These are phyloP conservation scores for Cyclotella atomus DNA, from an alignment of 108 stramenopile species.

Conservation along the genomic window DNA sequence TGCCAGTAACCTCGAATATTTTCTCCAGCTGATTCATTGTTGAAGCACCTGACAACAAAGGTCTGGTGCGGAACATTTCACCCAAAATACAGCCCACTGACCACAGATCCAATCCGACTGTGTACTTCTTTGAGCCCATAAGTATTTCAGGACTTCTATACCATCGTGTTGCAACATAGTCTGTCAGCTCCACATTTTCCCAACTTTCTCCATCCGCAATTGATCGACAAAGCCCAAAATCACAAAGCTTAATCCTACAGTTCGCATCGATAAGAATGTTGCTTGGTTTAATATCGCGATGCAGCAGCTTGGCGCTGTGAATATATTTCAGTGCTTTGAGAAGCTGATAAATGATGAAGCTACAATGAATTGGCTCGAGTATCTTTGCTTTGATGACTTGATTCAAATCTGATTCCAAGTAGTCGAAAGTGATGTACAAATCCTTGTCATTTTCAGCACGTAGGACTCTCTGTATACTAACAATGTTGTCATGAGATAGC, in stretches of 20 bases:
- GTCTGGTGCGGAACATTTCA: slow-evolving; percentile 57
- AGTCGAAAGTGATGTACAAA: slow-evolving; percentile 88
- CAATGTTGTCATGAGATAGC: slow-evolving; percentile 81
- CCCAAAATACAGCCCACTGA: slow-evolving; percentile 82
- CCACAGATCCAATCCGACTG: slow-evolving; percentile 86
- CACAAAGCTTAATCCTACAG: slow-evolving; percentile 74
- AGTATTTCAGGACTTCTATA: slow-evolving; percentile 86
- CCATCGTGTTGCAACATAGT: slow-evolving; percentile 91
- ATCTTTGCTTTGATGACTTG: slow-evolving; percentile 86
- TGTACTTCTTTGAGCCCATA: slow-evolving; percentile 80
- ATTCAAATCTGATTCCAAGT: slow-evolving; percentile 85
- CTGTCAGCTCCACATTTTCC: slow-evolving; percentile 73
- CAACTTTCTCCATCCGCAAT: slow-evolving; percentile 60
- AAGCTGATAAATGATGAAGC: slow-evolving; percentile 84
- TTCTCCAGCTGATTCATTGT: slow-evolving; percentile 75
- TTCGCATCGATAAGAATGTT: slow-evolving; percentile 78
- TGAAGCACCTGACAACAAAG: slow-evolving; percentile 66
- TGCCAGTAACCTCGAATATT: slow-evolving; percentile 70
- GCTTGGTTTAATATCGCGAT: slow-evolving; percentile 88
- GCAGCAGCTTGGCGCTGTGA: slow-evolving; percentile 73
- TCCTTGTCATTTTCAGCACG: slow-evolving; percentile 85
- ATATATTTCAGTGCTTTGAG: slow-evolving; percentile 86
- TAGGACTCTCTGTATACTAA: slow-evolving; percentile 73
- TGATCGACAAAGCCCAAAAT: slow-evolving; percentile 84
- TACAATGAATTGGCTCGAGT: slow-evolving; percentile 70